Base-by-base conservation (phyloP, 768 basidiomycete species). In the Kwoniella europaea region DNA sequence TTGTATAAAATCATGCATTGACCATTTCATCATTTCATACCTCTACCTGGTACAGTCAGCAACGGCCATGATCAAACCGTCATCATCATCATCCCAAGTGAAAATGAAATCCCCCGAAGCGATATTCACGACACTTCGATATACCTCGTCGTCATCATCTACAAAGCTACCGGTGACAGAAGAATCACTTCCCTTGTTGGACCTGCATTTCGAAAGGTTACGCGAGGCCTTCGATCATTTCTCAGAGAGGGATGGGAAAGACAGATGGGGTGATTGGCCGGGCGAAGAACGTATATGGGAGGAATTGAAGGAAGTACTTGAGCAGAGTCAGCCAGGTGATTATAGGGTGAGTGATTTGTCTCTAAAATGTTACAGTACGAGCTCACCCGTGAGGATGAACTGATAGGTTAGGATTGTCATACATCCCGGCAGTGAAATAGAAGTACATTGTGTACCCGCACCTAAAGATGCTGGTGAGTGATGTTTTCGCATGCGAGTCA, bases 41-140 rank as follows among this genome's bases (percentile, higher is more conserved):
- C 41, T 35, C 56, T 15, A 10, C 24, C 22, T 13, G 16, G n/a
- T 10, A 12, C 41, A 65, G 61, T 27, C 65, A 12, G 29, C 7
- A 41, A 10, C 52, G 7, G 50, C 10, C 22, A 44, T 65, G 35
- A 35, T 35, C 35, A 4, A 35, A 35, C 35, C 35, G 35, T 35
- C 35, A 35, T 35, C 35, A 35, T 35, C 35, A 35, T 35, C 35
- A 35, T 35, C 35, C 35, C 35, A 35, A 35, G 35, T 6, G 29
- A 52, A 4, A 20, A 29, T 20, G 16, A 43, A 29, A 63, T 4
- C 52, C 16, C 64, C 72, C 29, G 65, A 62, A 24, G 62, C 71
- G 42, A 35, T 73, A 18, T 81, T 81, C 58, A 78, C 80, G 9
- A 81, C 80, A 9, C 53, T 77, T n/a, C 69, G 80, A 16, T 81